Percentiles rank a stretch among this genome's conserved stretches.
These are phyloP conservation scores for Zanthoxylum bungeanum DNA, from an alignment of 345 rosid genomes.

Conservation along the genomic window DNA sequence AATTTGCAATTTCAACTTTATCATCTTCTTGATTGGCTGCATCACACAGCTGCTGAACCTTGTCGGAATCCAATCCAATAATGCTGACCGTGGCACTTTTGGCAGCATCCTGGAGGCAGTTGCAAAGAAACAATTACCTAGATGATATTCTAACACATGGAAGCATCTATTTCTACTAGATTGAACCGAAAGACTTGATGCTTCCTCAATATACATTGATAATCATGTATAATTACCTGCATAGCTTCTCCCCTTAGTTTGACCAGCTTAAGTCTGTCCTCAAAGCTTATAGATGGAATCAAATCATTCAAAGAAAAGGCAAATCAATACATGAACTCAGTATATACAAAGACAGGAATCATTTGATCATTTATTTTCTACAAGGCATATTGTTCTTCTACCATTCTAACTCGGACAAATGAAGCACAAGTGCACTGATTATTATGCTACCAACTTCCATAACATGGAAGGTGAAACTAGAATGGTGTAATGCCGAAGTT, in stretches of 20 bases:
- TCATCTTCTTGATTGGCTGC: constrained; percentile 84
- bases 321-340: constrained; percentile 18
- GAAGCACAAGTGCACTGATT: neutral
- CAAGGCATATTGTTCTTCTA: neutral
- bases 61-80: constrained; percentile 80
- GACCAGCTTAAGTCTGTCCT: constrained; percentile 93
- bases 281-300: constrained; percentile 50
- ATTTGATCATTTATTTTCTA: neutral
- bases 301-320: constrained; percentile 16
- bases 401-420: neutral
- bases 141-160: neutral
- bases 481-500: neutral
- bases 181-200: neutral
- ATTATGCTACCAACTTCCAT: too few relatives aligned
- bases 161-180: neutral
- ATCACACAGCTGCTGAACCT: constrained; percentile 86
- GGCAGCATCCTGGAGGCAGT: constrained; percentile 77
- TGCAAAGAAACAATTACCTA: constrained; percentile 6
- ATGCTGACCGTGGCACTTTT: constrained; percentile 95
- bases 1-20: constrained; percentile 93
- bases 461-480: neutral
- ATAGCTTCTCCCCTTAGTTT: constrained; percentile 97
- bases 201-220: neutral
- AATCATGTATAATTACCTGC: constrained; percentile 88
- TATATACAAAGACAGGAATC: too few relatives aligned